Percentiles rank a stretch among this genome's conserved stretches.
These are phyloP conservation scores for Beverwykella pulmonaria DNA, from an alignment of 495 filamentous ascomycete species.

Conservation along the genomic window DNA sequence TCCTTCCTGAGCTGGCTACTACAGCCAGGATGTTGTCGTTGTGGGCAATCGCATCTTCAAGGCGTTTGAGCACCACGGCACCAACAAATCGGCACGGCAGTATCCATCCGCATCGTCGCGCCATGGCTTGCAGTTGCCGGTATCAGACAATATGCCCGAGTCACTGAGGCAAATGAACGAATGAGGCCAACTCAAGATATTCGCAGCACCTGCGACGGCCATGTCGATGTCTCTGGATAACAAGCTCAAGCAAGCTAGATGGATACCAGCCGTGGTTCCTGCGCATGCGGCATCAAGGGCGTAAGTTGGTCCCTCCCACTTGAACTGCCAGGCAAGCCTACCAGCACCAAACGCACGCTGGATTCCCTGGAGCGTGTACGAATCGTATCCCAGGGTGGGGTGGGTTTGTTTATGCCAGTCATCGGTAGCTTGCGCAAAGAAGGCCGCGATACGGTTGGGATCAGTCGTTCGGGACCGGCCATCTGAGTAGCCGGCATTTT, in stretches of 20 bases:
- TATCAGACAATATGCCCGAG: slow-evolving; percentile 37
- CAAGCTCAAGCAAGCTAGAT: slow-evolving; percentile 43
- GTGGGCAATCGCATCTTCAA: slow-evolving; percentile 42
- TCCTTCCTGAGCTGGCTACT: slow-evolving; percentile 37
- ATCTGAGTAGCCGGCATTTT: slow-evolving; percentile 44
- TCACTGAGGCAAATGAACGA: slow-evolving; percentile 33
- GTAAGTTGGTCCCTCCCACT: slow-evolving; percentile 33
- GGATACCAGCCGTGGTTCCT: slow-evolving; percentile 40
- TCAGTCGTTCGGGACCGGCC: background rate
- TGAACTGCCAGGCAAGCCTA: slow-evolving; percentile 39
- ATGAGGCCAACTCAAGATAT: slow-evolving; percentile 41
- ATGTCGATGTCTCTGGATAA: slow-evolving; percentile 38
- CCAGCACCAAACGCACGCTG: slow-evolving; percentile 42
- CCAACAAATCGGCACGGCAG: slow-evolving; percentile 51
- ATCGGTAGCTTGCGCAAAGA: slow-evolving; percentile 43
- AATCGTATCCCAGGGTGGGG: slow-evolving; percentile 35
- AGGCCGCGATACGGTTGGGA: slow-evolving; percentile 42
- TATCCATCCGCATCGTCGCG: slow-evolving; percentile 39
- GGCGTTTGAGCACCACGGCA: slow-evolving; percentile 37
- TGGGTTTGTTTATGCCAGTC: slow-evolving; percentile 39
- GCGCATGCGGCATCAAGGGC: slow-evolving; percentile 46
- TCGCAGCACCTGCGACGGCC: slow-evolving; percentile 34
- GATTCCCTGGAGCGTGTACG: slow-evolving; percentile 39
- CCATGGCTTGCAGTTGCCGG: slow-evolving; percentile 40
- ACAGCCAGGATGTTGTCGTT: slow-evolving; percentile 41